Evolutionary conservation across 192 early-diverging fungal species (phyloP).

Genomic region (Mortierella alpina): DNA sequence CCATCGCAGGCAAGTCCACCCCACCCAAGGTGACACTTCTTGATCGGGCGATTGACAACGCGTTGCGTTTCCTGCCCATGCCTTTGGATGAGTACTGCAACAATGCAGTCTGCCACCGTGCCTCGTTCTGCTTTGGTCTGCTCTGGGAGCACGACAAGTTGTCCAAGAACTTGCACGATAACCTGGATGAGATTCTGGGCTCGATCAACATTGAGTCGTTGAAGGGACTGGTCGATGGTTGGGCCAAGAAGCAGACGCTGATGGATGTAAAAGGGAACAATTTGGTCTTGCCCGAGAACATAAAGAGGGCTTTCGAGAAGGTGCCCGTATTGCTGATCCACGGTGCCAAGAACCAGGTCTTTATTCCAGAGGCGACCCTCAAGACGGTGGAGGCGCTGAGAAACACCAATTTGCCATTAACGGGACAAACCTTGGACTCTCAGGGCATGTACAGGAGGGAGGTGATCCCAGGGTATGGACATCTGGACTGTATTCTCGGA

Average conservation of each 20-base stretch:
- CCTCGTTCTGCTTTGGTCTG: conserved; percentile 44
- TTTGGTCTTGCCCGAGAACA: conserved; percentile 41
- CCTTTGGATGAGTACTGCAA: conserved; percentile 47
- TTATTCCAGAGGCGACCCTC: conserved; percentile 31
- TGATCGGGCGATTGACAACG: conserved; percentile 39
- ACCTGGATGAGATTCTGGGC: conserved; percentile 46
- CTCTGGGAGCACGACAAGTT: conserved; percentile 55
- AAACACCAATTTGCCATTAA: conserved; percentile 25
- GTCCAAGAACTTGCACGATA: conserved; percentile 51
- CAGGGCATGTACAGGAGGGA: conserved; percentile 37
- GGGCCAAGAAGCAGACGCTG: conserved; percentile 30
- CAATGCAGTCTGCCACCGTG: conserved; percentile 53
- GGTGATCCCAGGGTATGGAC: conserved; percentile 42
- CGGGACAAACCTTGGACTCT: conserved; percentile 37
- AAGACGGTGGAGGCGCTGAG: conserved; percentile 38
- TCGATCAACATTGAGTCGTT: conserved; percentile 49
- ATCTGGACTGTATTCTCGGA: conserved; percentile 46
- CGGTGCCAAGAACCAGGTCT: conserved; percentile 55
- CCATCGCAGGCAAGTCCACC: neutral
- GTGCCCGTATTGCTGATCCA: conserved; percentile 51
- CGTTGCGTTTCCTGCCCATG: conserved; percentile 51
- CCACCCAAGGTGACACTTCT: conserved; percentile 30
- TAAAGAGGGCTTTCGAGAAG: conserved; percentile 38
- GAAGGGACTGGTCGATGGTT: conserved; percentile 24
- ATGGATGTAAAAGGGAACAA: conserved; percentile 26